Evolutionary conservation across 805 yeast species (phyloP).

Genomic region (Metschnikowia gelsemii): DNA sequence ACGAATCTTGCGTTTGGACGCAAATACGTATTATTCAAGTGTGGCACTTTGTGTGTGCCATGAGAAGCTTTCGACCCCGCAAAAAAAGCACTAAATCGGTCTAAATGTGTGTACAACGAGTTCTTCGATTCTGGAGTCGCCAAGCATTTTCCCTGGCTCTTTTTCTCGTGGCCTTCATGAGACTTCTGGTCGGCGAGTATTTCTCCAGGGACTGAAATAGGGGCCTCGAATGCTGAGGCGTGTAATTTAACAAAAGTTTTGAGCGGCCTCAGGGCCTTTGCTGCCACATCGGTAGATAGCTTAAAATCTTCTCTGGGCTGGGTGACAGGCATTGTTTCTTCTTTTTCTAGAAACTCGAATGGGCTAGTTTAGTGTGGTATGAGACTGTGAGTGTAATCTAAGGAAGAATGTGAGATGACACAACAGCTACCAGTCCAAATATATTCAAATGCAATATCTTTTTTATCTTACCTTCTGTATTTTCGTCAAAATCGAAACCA

Average conservation of each 20-base stretch:
- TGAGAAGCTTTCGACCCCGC: slow-evolving; percentile 5
- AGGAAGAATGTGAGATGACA: too few relatives aligned
- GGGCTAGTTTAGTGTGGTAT: too few relatives aligned
- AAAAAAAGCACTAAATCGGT: slow-evolving; percentile 13
- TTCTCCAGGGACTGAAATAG: background rate
- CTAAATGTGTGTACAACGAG: slow-evolving; percentile 8
- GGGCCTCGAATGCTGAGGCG: slow-evolving; percentile 8
- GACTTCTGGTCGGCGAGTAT: background rate
- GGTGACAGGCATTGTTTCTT: slow-evolving; percentile 15
- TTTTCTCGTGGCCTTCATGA: slow-evolving; percentile 1
- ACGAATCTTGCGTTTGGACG: slow-evolving; percentile 60
- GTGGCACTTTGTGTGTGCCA: slow-evolving; percentile 16
- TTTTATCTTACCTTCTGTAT: too few relatives aligned
- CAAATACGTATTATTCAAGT: slow-evolving; percentile 45
- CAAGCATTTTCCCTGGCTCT: too few relatives aligned
- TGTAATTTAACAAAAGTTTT: slow-evolving; percentile 7
- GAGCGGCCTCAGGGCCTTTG: background rate
- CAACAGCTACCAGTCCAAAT: too few relatives aligned
- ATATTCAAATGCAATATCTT: too few relatives aligned
- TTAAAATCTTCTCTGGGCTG: slow-evolving; percentile 6
- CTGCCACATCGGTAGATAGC: background rate
- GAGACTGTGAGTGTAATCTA: too few relatives aligned
- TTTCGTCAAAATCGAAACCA: too few relatives aligned
- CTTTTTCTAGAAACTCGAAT: too few relatives aligned
- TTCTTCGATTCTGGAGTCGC: background rate